These are phyloP conservation scores for Barnettozyma sp. DNA, from an alignment of 805 yeast species.

Conservation along the genomic window DNA sequence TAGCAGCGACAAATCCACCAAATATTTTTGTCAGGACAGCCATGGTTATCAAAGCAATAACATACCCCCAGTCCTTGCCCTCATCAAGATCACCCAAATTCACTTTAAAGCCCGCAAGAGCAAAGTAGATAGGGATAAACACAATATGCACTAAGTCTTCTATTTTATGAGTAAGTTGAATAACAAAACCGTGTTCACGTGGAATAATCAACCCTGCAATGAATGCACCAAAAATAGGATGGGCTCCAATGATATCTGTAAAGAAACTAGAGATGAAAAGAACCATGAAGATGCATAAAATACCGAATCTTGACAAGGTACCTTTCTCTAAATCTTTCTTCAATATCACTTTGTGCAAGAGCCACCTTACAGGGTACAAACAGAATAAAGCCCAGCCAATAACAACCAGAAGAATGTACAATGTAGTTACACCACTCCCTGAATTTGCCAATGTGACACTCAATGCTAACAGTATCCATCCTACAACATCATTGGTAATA, in stretches of 20 bases:
- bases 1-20: conserved; percentile 65
- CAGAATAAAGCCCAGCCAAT: conserved; percentile 64
- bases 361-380: conserved; percentile 47
- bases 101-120: conserved; percentile 68
- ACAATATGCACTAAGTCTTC: conserved; percentile 71
- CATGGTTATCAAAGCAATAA: conserved; percentile 55
- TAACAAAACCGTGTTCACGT: conserved; percentile 66
- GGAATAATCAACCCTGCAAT: conserved; percentile 72
- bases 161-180: conserved; percentile 62
- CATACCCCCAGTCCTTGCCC: conserved; percentile 76
- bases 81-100: conserved; percentile 55
- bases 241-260: conserved; percentile 81
- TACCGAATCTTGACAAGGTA: conserved; percentile 54
- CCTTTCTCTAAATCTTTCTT: conserved; percentile 50
- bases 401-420: conserved; percentile 59
- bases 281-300: conserved; percentile 46
- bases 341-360: conserved; percentile 38
- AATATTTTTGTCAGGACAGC: conserved; percentile 62
- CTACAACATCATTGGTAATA: conserved; percentile 68
- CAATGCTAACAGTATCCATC: conserved; percentile 75
- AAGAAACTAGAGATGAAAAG: conserved; percentile 66
- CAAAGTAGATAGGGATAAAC: conserved; percentile 72
- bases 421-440: conserved; percentile 57
- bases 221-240: conserved; percentile 82
- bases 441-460: conserved; percentile 73